A percentile compares a stretch with the other conserved stretches of the same genome.
These are phyloP conservation scores for Xylaria sp. DNA, from an alignment of 2,329 filamentous ascomycete genomes.

Conservation along the genomic window DNA sequence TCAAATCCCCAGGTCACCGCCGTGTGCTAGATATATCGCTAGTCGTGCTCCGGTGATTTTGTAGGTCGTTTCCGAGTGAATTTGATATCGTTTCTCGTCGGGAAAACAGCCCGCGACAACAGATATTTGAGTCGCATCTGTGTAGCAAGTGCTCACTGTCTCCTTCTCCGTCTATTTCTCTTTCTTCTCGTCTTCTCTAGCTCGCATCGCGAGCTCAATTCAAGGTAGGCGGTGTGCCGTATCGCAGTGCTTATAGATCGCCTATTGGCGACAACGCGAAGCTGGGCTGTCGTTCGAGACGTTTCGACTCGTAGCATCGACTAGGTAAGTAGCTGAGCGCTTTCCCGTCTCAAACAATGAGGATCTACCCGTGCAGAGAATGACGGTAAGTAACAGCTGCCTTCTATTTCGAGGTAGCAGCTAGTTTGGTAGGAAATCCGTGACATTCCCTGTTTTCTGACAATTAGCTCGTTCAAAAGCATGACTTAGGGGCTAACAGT, in stretches of 20 bases:
- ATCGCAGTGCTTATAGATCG: not conserved
- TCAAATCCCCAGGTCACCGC: not conserved
- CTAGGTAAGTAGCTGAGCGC: not conserved
- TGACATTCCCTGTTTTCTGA: not conserved
- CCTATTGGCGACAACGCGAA: not conserved
- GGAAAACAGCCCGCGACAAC: not conserved
- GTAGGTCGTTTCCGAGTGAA: not conserved
- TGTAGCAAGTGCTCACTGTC: constrained; percentile 8
- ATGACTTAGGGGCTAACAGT: not conserved
- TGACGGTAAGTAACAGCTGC: not conserved
- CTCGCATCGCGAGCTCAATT: not conserved
- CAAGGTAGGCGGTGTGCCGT: not conserved
- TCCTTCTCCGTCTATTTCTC: not conserved
- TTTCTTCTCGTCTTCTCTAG: not conserved
- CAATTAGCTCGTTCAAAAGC: not conserved
- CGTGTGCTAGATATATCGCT: not conserved
- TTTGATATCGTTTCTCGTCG: not conserved
- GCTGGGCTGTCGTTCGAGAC: not conserved
- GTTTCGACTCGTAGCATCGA: not conserved
- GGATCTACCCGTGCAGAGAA: not conserved
- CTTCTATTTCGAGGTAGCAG: not conserved
- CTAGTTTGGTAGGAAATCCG: not conserved
- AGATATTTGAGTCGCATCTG: not conserved
- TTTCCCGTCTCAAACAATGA: not conserved
- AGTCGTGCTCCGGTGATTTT: not conserved